Percentiles rank a stretch among this genome's conserved stretches.
These are phyloP conservation scores for Gnomoniopsis sp. DNA, from an alignment of 2,329 filamentous ascomycete species.

Conservation along the genomic window DNA sequence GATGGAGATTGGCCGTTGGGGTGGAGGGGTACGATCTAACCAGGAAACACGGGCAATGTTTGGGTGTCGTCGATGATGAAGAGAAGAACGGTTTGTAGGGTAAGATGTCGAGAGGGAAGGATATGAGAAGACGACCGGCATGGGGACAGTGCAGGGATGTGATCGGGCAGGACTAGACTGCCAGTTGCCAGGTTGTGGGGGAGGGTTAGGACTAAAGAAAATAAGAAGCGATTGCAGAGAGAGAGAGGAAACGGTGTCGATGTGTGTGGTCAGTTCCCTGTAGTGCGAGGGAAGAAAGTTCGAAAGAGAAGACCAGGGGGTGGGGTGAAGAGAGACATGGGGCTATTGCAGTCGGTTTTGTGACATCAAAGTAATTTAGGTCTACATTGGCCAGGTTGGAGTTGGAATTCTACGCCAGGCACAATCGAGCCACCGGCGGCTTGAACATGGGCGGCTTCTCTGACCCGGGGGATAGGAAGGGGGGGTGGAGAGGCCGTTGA, in stretches of 20 bases:
- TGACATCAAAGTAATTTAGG: neutral
- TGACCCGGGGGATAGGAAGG: neutral
- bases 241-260: neutral
- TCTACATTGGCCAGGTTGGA: neutral
- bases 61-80: neutral
- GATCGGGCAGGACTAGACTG: neutral
- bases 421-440: neutral
- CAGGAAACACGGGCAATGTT: neutral
- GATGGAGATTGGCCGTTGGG: neutral
- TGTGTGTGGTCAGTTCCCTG: neutral
- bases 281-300: neutral
- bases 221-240: neutral
- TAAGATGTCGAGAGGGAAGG: conserved; percentile 6
- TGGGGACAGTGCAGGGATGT: conserved; percentile 9
- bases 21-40: neutral
- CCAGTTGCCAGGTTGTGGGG: neutral
- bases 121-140: conserved; percentile 13
- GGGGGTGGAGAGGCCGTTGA: too few species aligned
- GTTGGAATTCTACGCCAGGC: neutral
- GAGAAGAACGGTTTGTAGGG: neutral
- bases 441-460: neutral
- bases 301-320: neutral
- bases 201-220: neutral
- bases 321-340: neutral
- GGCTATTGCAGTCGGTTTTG: neutral